Conservation (phyloP, 768 basidiomycete species). For the Calvatia gigantea region DNA sequence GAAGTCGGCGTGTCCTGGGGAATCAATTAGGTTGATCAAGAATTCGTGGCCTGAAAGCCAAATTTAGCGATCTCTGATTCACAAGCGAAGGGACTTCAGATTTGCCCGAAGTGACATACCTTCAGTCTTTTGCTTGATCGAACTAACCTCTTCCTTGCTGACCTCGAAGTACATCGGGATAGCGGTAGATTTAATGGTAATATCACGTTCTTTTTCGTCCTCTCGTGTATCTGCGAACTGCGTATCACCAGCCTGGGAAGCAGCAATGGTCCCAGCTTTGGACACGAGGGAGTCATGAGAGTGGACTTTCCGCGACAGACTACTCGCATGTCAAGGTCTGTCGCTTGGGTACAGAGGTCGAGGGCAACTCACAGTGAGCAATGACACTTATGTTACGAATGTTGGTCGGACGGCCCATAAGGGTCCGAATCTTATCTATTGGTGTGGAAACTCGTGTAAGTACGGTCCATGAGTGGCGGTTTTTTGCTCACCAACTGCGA, state of each 20-base stretch:
- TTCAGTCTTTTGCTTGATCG: constrained; percentile 92
- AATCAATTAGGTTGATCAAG: constrained; percentile 99
- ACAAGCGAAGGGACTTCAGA: constrained; percentile 9
- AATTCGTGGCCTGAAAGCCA: constrained; percentile 74
- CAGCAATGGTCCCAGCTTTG: constrained; percentile 98
- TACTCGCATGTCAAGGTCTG: constrained; percentile 25
- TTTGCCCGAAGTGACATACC: constrained; percentile 43
- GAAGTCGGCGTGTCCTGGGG: constrained; percentile 99
- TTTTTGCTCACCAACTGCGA: constrained; percentile 71
- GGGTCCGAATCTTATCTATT: constrained; percentile 78
- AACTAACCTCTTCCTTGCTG: constrained; percentile 77
- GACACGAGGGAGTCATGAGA: constrained; percentile 98
- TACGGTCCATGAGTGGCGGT: background rate
- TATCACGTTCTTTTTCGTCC: constrained; percentile 99
- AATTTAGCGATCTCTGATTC: constrained; percentile 13
- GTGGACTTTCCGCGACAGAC: constrained; percentile 99
- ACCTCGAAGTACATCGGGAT: constrained; percentile 99
- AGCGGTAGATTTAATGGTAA: constrained; percentile 99
- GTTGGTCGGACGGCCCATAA: constrained; percentile 90
- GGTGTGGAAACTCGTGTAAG: constrained; percentile 14
- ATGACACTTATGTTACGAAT: constrained; percentile 96
- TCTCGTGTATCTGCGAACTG: constrained; percentile 97
- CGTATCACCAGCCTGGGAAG: constrained; percentile 91
- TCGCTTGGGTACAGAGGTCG: constrained; percentile 9
- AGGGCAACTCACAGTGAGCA: constrained; percentile 74